Evolutionary conservation across 139 green algal species (phyloP).

Genomic region (Haematococcus lacustris): DNA sequence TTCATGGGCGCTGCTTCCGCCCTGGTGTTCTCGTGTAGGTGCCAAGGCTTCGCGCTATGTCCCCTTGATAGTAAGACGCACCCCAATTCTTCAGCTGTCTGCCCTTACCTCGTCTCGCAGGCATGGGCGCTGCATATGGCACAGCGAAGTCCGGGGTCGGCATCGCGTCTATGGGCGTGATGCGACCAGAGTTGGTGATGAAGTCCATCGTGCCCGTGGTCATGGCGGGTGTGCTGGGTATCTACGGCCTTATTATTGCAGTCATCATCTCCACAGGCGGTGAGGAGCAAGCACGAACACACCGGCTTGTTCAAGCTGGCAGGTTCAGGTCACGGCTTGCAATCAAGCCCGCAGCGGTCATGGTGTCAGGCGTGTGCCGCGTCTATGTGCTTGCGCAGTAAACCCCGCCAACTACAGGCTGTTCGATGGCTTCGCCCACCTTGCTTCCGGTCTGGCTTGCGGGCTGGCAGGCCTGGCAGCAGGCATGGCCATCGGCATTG

Average conservation of each 20-base stretch:
- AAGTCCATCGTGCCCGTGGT: conserved; percentile 99
- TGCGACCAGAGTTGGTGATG: conserved; percentile 99
- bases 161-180: conserved; percentile 98
- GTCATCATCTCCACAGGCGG: conserved; percentile 97
- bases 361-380: no score
- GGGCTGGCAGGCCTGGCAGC: conserved; percentile 89
- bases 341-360: no score
- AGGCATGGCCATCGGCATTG: conserved; percentile 98
- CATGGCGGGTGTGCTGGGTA: conserved; percentile 98
- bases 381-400: no score
- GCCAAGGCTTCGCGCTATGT: no score
- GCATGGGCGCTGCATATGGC: conserved; percentile 96
- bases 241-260: conserved; percentile 99
- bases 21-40: conserved; percentile 93
- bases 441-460: conserved; percentile 90
- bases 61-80: no score
- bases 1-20: conserved; percentile 92
- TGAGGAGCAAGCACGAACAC: no score
- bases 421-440: conserved; percentile 97
- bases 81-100: no score
- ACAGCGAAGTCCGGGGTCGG: conserved; percentile 97
- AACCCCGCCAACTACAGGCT: conserved; percentile 85
- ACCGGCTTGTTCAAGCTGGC: no score
- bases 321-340: no score
- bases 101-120: conserved; percentile 39